These are phyloP conservation scores for Didymella pomorum DNA, from an alignment of 2,329 filamentous ascomycete genomes.

Conservation along the genomic window DNA sequence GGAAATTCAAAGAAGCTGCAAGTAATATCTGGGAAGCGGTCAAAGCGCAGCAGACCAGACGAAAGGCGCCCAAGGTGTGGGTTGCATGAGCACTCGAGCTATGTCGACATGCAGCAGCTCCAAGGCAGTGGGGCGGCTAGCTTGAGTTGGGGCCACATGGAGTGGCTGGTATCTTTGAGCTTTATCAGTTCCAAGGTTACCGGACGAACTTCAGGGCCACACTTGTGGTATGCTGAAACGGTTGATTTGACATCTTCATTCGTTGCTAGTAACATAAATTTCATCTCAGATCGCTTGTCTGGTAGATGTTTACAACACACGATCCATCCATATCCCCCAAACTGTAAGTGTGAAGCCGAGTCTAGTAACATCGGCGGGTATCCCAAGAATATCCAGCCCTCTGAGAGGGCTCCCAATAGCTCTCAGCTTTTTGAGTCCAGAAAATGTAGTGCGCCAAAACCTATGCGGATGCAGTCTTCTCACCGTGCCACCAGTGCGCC, in stretches of 20 bases:
- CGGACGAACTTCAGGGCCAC: neutral
- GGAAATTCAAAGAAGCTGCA: slow-evolving; percentile 13
- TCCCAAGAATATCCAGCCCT: slow-evolving; percentile 30
- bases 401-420: slow-evolving; percentile 15
- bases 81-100: slow-evolving; percentile 36
- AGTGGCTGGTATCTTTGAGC: slow-evolving; percentile 18
- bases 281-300: neutral
- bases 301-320: neutral
- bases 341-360: slow-evolving; percentile 30
- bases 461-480: slow-evolving; percentile 38
- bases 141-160: slow-evolving; percentile 7
- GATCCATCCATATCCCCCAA: slow-evolving; percentile 3
- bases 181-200: slow-evolving; percentile 1
- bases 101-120: slow-evolving; percentile 25
- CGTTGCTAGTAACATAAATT: slow-evolving; percentile 5
- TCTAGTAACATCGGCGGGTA: slow-evolving; percentile 40
- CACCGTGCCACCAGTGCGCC: slow-evolving; percentile 32
- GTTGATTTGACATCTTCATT: slow-evolving; percentile 3
- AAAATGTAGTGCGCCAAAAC: slow-evolving; percentile 29
- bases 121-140: slow-evolving; percentile 14
- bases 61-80: slow-evolving; percentile 34
- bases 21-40: slow-evolving; percentile 16
- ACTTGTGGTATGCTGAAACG: neutral
- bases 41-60: slow-evolving; percentile 27
- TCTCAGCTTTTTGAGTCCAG: slow-evolving; percentile 26